phyloP scores from a whole-genome alignment of 306 rosid species.

The Vachellia collinsii region DNA sequence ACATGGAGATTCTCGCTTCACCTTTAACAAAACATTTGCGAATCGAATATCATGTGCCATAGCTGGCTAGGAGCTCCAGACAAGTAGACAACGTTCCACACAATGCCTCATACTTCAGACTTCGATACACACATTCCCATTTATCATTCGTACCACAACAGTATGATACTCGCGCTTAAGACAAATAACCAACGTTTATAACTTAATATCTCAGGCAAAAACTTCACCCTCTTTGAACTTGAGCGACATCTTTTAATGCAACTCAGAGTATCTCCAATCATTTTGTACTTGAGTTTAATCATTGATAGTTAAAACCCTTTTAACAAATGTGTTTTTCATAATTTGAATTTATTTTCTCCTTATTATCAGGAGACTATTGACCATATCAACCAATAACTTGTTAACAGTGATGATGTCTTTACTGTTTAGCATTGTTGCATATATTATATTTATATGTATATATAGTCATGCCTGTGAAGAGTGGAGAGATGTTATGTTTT shows the following conservation, averaged over 20 bases:
- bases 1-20: neutral
- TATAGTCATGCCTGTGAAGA: neutral
- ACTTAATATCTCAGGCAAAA: neutral
- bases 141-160: neutral
- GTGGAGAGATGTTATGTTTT: neutral
- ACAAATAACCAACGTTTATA: neutral
- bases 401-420: too few relatives aligned
- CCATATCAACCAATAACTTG: too few relatives aligned
- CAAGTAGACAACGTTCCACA: neutral
- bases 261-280: too few relatives aligned
- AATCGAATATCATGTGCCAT: constrained; percentile 18
- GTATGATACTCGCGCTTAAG: neutral
- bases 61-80: neutral
- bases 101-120: neutral
- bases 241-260: too few relatives aligned
- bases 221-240: neutral
- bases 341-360: too few relatives aligned
- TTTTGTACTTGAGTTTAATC: too few relatives aligned
- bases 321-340: too few relatives aligned
- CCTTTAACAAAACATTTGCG: constrained; percentile 32
- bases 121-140: neutral
- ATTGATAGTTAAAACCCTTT: too few relatives aligned
- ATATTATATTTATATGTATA: too few relatives aligned
- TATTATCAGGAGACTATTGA: too few relatives aligned
- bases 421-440: too few relatives aligned